Evolutionary conservation across 2,329 filamentous ascomycete genomes (phyloP), one percentile per base, ranked within the genome.

Genomic region (Knufia petricola): DNA sequence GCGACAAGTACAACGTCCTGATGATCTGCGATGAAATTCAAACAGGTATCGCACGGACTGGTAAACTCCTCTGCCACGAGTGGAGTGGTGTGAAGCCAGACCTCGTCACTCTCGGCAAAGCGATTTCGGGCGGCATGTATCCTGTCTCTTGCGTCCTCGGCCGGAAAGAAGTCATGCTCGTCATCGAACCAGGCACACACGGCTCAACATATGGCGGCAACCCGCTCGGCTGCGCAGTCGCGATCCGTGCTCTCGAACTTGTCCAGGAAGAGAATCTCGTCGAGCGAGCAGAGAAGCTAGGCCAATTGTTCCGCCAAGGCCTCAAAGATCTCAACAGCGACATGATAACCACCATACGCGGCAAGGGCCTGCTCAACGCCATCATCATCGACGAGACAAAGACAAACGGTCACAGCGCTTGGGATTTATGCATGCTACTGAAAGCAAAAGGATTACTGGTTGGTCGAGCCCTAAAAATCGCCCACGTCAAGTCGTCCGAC

Each of bases 201-300:
- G 92, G 92, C 42, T 95, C 87, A 36, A 98, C 92, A n/a, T 98
- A 96, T 63, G 92, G 92, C 53, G 92, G 92, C 44, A 98, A 98
- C 70, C 92, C 92, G 15, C 76, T 98, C 10, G 92, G 89, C 20
- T 96, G 88, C 59, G 92, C 92, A 32, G 87, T 98, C 24, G 94
- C 90, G 20, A 95, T 98, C 63, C 85, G 89, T 54, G 92, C 92
- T 17, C 76, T 98, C 38, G 89, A 98, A 74, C 78, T 98, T 48
- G 83, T 98, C 59, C 81, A 90, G 62, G 92, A 98, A 65, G 89
- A 95, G 69, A 76, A 87, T 55, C 79, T 98, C 70, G 84, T 87
- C 20, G 82, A 85, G 63, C 83, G 82, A 49, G 88, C 92, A 2
- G 82, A 95, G 66, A 74, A 73, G 55, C 72, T 96, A 21, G 92